Evolutionary conservation across 345 rosid genomes (phyloP).

Genomic region (Salix koriyanagi): DNA sequence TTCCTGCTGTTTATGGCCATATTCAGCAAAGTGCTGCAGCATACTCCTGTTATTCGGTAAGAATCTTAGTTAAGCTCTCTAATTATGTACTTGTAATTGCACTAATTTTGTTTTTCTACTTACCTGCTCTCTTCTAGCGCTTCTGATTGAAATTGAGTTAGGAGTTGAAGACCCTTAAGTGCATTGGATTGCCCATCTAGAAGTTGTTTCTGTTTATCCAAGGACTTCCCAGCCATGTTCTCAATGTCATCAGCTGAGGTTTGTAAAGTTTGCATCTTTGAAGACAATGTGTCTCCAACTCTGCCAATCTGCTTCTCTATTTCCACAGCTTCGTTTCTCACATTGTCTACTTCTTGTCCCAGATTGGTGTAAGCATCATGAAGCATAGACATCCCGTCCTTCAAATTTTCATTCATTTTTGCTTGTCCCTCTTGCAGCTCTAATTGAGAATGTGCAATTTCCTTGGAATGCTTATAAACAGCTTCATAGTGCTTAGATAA

Average conservation of each 20-base stretch:
- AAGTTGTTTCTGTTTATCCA: conserved; percentile 67
- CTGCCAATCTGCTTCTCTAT: conserved; percentile 53
- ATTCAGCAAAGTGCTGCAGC: conserved; percentile 52
- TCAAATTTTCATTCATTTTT: conserved; percentile 51
- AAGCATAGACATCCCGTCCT: conserved; percentile 57
- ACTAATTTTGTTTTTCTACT: background rate
- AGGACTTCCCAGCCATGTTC: conserved; percentile 45
- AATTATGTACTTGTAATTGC: background rate
- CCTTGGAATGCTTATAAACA: conserved; percentile 49
- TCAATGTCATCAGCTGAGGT: conserved; percentile 60
- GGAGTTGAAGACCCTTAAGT: conserved; percentile 55
- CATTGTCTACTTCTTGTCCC: conserved; percentile 42
- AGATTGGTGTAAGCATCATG: conserved; percentile 43
- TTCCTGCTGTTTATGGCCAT: conserved; percentile 60
- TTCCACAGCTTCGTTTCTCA: conserved; percentile 49
- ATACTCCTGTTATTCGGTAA: conserved; percentile 42
- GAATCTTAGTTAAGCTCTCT: background rate
- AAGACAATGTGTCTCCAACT: conserved; percentile 49
- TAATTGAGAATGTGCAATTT: conserved; percentile 54
- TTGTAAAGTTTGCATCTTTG: conserved; percentile 52
- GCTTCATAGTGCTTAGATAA: conserved; percentile 45
- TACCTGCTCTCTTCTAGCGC: conserved; percentile 85
- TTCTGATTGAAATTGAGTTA: conserved; percentile 62
- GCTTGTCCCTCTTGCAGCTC: conserved; percentile 53
- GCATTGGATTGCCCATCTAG: conserved; percentile 64